A percentile compares a stretch with the other conserved stretches of the same genome.
Evolutionary conservation across 2,329 filamentous ascomycete genomes (phyloP).

Genomic region (Madurella mycetomatis): DNA sequence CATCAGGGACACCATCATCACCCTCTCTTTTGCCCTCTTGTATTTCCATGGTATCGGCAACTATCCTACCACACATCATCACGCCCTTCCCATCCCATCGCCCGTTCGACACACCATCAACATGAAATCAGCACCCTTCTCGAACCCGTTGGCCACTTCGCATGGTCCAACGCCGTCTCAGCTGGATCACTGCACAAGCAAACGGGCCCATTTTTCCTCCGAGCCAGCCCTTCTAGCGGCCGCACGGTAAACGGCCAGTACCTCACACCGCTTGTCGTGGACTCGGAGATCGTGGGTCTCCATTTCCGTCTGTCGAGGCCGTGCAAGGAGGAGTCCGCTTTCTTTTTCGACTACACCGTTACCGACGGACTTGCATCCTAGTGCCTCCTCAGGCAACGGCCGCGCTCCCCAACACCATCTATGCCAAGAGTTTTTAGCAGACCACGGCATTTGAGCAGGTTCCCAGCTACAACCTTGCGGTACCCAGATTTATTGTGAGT

Average conservation of each 20-base stretch:
- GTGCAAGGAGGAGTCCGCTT: neutral
- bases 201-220: neutral
- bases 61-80: no score
- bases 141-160: neutral
- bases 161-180: neutral
- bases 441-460: neutral
- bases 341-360: neutral
- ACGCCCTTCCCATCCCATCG: neutral
- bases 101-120: neutral
- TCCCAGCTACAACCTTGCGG: neutral
- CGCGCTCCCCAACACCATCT: neutral
- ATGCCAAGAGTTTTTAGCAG: neutral
- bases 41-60: neutral
- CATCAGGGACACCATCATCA: neutral
- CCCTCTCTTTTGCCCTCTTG: neutral
- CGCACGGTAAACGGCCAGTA: neutral
- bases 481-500: neutral
- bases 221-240: neutral
- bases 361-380: neutral
- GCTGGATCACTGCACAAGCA: neutral
- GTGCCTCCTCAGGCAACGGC: neutral
- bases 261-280: neutral
- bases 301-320: neutral
- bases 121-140: neutral
- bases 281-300: neutral